Evolutionary conservation across 352 stramenopile genomes (phyloP).

Genomic region (Pythium plurisporium): DNA sequence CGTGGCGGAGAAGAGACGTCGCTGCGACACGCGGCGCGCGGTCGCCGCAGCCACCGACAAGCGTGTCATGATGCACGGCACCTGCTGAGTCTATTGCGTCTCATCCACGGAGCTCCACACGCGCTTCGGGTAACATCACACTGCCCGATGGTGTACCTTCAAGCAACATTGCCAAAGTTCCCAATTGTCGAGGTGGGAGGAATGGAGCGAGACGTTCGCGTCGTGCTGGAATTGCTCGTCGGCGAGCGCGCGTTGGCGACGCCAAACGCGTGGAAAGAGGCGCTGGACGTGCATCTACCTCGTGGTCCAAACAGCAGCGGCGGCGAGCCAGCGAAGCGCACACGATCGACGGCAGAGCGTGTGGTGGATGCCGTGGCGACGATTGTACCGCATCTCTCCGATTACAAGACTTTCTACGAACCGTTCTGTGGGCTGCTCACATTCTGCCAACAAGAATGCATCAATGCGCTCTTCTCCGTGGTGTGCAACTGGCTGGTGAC

Average conservation of each 20-base stretch:
- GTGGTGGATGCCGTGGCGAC: constrained; percentile 16
- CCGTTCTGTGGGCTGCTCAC: constrained; percentile 32
- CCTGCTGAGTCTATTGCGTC: neutral
- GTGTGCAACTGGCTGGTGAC: constrained; percentile 6
- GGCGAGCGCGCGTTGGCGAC: neutral
- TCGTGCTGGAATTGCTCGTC: constrained; percentile 10
- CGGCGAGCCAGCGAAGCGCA: neutral
- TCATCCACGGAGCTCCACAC: constrained; percentile 7
- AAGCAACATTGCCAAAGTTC: constrained; percentile 5
- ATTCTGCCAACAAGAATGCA: constrained; percentile 26
- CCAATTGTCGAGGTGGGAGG: neutral
- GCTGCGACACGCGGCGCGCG: constrained; percentile 2
- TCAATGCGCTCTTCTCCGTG: constrained; percentile 4
- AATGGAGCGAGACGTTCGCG: neutral
- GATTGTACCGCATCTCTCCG: constrained; percentile 40
- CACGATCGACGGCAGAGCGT: neutral
- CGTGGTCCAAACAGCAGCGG: neutral
- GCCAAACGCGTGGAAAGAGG: constrained; percentile 1
- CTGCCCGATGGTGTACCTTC: constrained; percentile 2
- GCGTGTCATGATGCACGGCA: constrained; percentile 2
- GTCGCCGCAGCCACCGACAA: neutral
- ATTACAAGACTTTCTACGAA: constrained; percentile 33
- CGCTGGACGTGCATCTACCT: constrained; percentile 1
- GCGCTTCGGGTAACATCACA: constrained; percentile 12
- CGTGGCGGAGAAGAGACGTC: constrained; percentile 38